Percentiles rank a stretch among this genome's conserved stretches.
Evolutionary conservation across 805 yeast genomes (phyloP).

Genomic region (Kluyveromyces aestuarii): DNA sequence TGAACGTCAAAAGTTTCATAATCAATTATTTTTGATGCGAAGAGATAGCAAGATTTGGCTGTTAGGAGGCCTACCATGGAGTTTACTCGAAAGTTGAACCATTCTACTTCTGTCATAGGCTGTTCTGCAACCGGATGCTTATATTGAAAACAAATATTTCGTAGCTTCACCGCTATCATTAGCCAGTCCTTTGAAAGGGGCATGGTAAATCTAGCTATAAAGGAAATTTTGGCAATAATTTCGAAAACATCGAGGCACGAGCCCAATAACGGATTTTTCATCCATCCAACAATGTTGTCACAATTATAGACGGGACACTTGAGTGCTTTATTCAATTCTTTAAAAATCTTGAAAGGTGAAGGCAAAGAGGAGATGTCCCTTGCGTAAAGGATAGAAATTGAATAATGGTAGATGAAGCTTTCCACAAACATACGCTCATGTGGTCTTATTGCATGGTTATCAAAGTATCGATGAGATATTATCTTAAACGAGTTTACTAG

Average conservation of each 20-base stretch:
- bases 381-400: slow-evolving; percentile 32
- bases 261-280: slow-evolving; percentile 36
- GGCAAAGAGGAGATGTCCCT: slow-evolving; percentile 29
- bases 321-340: slow-evolving; percentile 25
- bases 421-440: slow-evolving; percentile 34
- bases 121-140: slow-evolving; percentile 12
- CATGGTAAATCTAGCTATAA: slow-evolving; percentile 24
- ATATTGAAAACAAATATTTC: slow-evolving; percentile 12
- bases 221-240: slow-evolving; percentile 30
- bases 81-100: slow-evolving; percentile 12
- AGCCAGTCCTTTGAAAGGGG: slow-evolving; percentile 10
- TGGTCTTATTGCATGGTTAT: slow-evolving; percentile 6
- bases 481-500: slow-evolving; percentile 30
- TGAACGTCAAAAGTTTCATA: slow-evolving; percentile 7
- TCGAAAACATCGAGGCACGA: slow-evolving; percentile 32
- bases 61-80: slow-evolving; percentile 12
- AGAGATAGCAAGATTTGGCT: slow-evolving; percentile 13
- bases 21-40: slow-evolving; percentile 11
- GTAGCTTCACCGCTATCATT: slow-evolving; percentile 8
- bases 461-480: slow-evolving; percentile 21
- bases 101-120: slow-evolving; percentile 9
- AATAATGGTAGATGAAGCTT: slow-evolving; percentile 36
- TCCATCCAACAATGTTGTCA: slow-evolving; percentile 28
- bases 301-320: slow-evolving; percentile 30
- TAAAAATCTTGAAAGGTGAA: slow-evolving; percentile 35